Base-by-base conservation (phyloP, 495 filamentous ascomycete species). In the Rhypophila decipiens region DNA sequence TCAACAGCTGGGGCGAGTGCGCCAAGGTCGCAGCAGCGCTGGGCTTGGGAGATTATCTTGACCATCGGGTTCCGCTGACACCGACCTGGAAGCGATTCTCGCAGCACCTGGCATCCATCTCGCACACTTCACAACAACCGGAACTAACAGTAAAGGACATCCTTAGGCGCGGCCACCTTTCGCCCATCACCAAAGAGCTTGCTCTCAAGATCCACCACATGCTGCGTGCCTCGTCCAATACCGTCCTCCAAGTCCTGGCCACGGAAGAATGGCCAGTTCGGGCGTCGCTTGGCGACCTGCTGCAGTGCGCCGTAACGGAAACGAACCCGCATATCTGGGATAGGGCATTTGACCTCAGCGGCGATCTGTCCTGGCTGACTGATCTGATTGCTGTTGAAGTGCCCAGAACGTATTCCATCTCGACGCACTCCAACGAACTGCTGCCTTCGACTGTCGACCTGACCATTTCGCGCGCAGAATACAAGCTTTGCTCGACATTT, bases 401-500 rank as follows among this genome's bases (percentile, higher is more conserved):
- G 0, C 73, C 71, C 9, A 63, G 73, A 15, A 76, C 73, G 0
- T 76, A 76, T 36, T 70, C 66, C 20, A 76, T 76, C 33, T 72
- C 72, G 20, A 73, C 61, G 41, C 57, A 67, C 41, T 66, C 70
- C 1, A 50, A 68, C 15, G 71, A 71, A 46, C 61, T 75, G 20
- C 69, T 76, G 7, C 73, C 73, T 7, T 68, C 59, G n/a, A 64
- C 67, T 3, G 61, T 75, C 21, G 67, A 75, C 42, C 40, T 76
- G 17, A 73, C 70, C 2, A 58, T 75, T 27, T 72, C 71, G 9
- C 63, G 73, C 5, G 67, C 70, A 2, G 71, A 75, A 43, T 71
- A 68, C 60, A 66, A 68, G 36, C 58, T 73, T 2, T 71, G 59
- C 39, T 59, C 68, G 2, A 63, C 61, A 9, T 67, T 75, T 44